These are phyloP conservation scores for Rhodotorula paludigena DNA, from an alignment of 768 basidiomycete species.

Conservation along the genomic window DNA sequence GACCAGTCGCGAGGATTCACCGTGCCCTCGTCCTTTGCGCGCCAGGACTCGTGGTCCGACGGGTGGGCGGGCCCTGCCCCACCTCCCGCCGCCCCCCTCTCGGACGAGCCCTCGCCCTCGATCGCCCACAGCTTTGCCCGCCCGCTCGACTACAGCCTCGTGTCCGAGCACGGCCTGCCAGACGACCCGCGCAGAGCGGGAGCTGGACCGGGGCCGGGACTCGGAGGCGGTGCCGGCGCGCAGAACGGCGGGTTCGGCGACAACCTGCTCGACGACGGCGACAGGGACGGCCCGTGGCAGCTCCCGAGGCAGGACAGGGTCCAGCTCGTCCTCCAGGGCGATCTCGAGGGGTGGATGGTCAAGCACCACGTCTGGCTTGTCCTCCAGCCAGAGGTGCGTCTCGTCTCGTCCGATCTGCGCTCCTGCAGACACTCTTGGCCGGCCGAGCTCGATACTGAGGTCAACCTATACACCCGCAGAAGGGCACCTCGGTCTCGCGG, in stretches of 20 bases:
- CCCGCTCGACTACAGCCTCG: slow-evolving; percentile 17
- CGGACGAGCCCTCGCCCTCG: background rate
- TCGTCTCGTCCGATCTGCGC: background rate
- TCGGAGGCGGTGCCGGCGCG: no score
- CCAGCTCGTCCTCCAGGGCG: slow-evolving; percentile 2
- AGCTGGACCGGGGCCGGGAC: no score
- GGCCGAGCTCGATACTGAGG: no score
- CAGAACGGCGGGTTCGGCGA: background rate
- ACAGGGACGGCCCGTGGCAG: slow-evolving; percentile 3
- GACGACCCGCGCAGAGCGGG: background rate
- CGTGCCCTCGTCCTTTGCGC: background rate
- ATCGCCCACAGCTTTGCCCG: background rate
- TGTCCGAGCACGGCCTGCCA: background rate
- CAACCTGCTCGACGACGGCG: background rate
- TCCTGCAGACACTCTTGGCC: background rate
- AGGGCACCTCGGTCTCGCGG: slow-evolving; percentile 58
- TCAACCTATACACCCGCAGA: background rate
- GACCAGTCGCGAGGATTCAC: slow-evolving; percentile 20
- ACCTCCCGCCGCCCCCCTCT: background rate
- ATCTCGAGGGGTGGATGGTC: slow-evolving; percentile 18
- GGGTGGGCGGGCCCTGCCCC: slow-evolving; percentile 8
- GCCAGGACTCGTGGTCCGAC: slow-evolving; percentile 5
- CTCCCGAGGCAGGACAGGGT: background rate
- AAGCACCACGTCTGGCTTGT: slow-evolving; percentile 20
- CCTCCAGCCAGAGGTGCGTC: background rate